Conservation (phyloP, 352 stramenopile genomes). For the Pythium aquatile region DNA sequence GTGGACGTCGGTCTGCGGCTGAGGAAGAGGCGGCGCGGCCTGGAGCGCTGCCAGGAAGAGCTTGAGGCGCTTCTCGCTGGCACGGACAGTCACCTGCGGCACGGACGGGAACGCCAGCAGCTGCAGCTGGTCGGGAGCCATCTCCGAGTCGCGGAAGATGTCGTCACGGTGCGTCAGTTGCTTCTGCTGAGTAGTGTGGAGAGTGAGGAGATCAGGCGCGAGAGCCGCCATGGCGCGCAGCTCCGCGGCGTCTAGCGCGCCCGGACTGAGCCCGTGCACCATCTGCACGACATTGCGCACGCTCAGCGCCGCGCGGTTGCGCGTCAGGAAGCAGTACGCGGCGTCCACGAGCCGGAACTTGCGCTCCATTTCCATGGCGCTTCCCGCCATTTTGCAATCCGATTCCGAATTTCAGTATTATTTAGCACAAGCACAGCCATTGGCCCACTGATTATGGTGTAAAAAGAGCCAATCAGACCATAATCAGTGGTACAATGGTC, state of each 20-base stretch:
- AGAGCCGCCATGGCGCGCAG: conserved; percentile 41
- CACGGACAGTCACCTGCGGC: conserved; percentile 58
- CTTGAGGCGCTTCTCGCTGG: conserved; percentile 49
- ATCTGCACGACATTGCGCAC: conserved; percentile 59
- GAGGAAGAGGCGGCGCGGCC: not conserved
- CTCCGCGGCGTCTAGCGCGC: conserved; percentile 35
- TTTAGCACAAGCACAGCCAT: no score
- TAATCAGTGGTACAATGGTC: conserved; percentile 4
- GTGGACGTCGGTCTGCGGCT: not conserved
- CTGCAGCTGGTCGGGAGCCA: conserved; percentile 31
- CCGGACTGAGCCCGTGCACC: conserved; percentile 53
- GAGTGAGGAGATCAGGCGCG: conserved; percentile 47
- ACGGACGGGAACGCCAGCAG: conserved; percentile 59
- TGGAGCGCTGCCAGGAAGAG: conserved; percentile 54
- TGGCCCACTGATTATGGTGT: no score
- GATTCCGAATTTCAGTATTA: no score
- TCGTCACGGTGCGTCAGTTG: conserved; percentile 41
- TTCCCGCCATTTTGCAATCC: not conserved
- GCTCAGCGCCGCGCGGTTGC: conserved; percentile 39
- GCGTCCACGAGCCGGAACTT: conserved; percentile 72
- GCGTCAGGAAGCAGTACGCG: conserved; percentile 64
- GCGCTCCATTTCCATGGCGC: conserved; percentile 16
- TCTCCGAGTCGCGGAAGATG: conserved; percentile 21
- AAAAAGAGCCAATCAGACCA: not conserved
- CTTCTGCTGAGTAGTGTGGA: conserved; percentile 28